Conservation (phyloP, 179 eudicot genomes). For the Actinidia arguta region DNA sequence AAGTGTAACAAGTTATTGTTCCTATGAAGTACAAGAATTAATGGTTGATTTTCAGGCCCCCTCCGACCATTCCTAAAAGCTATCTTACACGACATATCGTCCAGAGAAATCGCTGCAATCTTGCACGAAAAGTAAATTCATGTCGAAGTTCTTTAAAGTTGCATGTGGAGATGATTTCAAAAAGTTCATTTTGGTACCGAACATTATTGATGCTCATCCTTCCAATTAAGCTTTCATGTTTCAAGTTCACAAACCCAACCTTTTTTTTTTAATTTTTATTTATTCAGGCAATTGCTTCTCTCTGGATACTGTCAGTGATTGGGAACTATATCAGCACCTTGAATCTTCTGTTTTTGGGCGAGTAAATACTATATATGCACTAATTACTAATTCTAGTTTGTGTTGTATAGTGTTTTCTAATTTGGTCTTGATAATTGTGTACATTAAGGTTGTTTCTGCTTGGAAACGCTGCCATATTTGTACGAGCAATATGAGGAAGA, state of each 20-base stretch:
- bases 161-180: slow-evolving; percentile 54
- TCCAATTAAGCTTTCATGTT: no score
- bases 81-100: slow-evolving; percentile 36
- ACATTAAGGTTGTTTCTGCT: slow-evolving; percentile 39
- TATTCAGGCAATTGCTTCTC: slow-evolving; percentile 46
- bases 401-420: background rate
- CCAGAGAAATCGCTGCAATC: slow-evolving; percentile 30
- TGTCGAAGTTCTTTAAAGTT: slow-evolving; percentile 37
- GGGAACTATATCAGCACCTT: slow-evolving; percentile 57
- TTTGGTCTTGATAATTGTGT: background rate
- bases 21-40: background rate
- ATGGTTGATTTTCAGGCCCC: slow-evolving; percentile 32
- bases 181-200: slow-evolving; percentile 55
- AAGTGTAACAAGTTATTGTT: background rate
- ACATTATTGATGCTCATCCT: no score
- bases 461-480: slow-evolving; percentile 55
- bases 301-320: slow-evolving; percentile 47
- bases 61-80: slow-evolving; percentile 39
- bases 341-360: slow-evolving; percentile 52
- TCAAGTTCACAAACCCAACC: background rate
- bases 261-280: background rate
- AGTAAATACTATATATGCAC: no score
- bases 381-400: background rate
- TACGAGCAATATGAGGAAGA: slow-evolving; percentile 57
- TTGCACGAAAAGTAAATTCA: slow-evolving; percentile 28